These are phyloP conservation scores for Didymella glomerata DNA, from an alignment of 2,329 filamentous ascomycete species.

Conservation along the genomic window DNA sequence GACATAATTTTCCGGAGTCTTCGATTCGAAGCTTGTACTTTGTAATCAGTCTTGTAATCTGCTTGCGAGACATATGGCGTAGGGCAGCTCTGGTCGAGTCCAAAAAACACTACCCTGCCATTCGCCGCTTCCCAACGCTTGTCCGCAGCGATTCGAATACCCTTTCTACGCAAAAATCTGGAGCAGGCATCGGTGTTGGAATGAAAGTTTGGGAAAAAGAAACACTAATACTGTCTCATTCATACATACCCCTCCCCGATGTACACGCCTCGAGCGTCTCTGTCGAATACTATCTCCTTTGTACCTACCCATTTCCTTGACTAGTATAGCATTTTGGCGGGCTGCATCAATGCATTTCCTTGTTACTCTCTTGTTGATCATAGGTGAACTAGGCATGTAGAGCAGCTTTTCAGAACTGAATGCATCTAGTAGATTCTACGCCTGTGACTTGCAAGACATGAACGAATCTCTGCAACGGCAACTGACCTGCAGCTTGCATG, in stretches of 20 bases:
- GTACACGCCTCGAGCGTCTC: constrained; percentile 22
- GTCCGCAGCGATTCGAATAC: constrained; percentile 20
- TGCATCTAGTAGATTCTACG: constrained; percentile 7
- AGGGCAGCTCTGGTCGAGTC: constrained; percentile 5
- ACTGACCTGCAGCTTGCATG: constrained; percentile 1
- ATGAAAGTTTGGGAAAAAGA: constrained; percentile 29
- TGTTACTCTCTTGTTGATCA: constrained; percentile 19
- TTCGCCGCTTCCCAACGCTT: not conserved
- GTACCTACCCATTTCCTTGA: constrained; percentile 36
- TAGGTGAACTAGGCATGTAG: constrained; percentile 20
- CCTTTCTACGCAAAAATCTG: constrained; percentile 23
- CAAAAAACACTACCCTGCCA: not conserved
- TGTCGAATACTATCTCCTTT: constrained; percentile 45
- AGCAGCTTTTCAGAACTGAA: constrained; percentile 9
- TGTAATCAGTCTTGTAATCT: constrained; percentile 53
- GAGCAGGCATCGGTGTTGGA: constrained; percentile 24
- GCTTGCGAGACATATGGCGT: constrained; percentile 31
- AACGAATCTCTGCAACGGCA: not conserved
- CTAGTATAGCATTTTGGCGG: constrained; percentile 45
- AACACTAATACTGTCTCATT: constrained; percentile 43
- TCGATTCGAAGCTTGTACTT: constrained; percentile 47
- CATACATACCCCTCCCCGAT: constrained; percentile 37
- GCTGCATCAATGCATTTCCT: constrained; percentile 32
- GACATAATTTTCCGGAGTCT: constrained; percentile 30
- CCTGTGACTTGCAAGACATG: not conserved